phyloP scores from a whole-genome alignment of 2,329 filamentous ascomycete genomes.

The Diplodia seriata region DNA sequence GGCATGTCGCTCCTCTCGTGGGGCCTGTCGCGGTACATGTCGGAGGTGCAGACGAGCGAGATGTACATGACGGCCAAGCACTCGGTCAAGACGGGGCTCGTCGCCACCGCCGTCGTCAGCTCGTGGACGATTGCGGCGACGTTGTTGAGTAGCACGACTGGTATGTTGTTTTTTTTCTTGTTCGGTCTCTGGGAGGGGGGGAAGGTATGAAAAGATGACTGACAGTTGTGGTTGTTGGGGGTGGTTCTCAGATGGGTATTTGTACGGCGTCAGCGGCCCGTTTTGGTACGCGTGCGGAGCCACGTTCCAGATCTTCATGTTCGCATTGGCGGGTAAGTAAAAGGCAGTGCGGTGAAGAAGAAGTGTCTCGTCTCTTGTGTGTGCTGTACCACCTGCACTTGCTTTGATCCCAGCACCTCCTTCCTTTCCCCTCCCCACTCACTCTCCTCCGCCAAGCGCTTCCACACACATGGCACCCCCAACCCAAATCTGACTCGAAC shows the following conservation, averaged over 20 bases:
- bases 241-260: slow-evolving; percentile 30
- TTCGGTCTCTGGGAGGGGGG: not conserved
- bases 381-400: no score
- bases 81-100: slow-evolving; percentile 38
- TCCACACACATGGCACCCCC: no score
- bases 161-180: not conserved
- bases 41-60: slow-evolving; percentile 34
- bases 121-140: slow-evolving; percentile 35
- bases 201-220: not conserved
- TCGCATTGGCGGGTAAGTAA: slow-evolving; percentile 28
- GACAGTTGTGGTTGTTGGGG: not conserved
- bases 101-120: slow-evolving; percentile 37
- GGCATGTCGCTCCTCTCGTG: slow-evolving; percentile 30
- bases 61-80: slow-evolving; percentile 41
- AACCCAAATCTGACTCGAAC: no score
- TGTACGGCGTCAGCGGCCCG: slow-evolving; percentile 38
- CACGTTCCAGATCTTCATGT: slow-evolving; percentile 42
- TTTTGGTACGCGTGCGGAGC: slow-evolving; percentile 46
- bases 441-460: no score
- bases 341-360: no score
- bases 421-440: no score
- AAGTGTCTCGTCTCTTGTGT: no score
- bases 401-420: no score
- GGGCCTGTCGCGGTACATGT: slow-evolving; percentile 29
- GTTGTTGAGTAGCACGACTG: slow-evolving; percentile 31